phyloP scores from a whole-genome alignment of 73 alveolate genomes.

The Tetrahymena elliotti region DNA sequence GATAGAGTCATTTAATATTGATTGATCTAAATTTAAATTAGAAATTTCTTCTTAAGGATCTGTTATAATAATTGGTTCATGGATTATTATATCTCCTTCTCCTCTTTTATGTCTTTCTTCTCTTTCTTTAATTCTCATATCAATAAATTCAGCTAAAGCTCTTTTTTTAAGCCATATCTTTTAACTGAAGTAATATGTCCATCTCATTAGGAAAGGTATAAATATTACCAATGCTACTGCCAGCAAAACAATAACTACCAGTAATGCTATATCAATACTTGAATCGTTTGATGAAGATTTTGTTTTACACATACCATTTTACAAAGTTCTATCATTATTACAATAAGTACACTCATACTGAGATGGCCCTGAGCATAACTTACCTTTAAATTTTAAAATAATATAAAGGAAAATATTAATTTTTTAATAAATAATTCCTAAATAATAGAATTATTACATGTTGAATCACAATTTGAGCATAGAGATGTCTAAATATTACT shows the following conservation, averaged over 20 bases:
- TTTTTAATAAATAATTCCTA: not conserved
- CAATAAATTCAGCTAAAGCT: not conserved
- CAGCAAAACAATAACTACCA: not conserved
- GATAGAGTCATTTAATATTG: not conserved
- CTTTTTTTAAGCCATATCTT: not conserved
- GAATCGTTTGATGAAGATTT: not conserved
- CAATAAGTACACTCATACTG: not conserved
- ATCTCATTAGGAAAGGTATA: not conserved
- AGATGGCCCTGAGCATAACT: not conserved
- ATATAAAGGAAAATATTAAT: not conserved
- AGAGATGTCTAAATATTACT: not conserved
- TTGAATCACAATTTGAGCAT: not conserved
- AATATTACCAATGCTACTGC: not conserved
- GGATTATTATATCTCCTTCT: not conserved
- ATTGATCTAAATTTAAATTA: not conserved
- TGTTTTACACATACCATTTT: not conserved
- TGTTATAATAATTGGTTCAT: not conserved
- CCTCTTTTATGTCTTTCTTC: not conserved
- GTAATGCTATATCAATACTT: not conserved
- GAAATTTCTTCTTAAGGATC: not conserved
- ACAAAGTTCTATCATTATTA: not conserved
- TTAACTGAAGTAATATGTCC: not conserved
- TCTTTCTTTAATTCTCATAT: not conserved
- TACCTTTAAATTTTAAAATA: not conserved
- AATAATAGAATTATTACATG: not conserved